Evolutionary conservation across 2,329 filamentous ascomycete genomes (phyloP).

Genomic region (Sphaerostilbella broomeana): DNA sequence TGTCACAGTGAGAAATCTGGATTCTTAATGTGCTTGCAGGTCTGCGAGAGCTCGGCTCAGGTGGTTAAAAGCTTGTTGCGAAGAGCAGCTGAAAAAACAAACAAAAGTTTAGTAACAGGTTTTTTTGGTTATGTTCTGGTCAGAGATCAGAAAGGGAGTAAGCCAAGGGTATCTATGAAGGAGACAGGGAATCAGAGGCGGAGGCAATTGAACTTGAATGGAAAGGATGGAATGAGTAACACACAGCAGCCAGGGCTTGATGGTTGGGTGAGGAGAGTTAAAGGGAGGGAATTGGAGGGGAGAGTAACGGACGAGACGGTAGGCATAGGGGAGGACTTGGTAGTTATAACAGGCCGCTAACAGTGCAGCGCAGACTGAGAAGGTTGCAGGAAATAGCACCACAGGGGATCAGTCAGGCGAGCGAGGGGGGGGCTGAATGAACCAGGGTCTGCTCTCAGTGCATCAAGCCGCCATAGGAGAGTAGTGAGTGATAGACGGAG

Average conservation of each 20-base stretch:
- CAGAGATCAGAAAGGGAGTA: neutral
- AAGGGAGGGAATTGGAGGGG: constrained; percentile 10
- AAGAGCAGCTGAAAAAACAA: constrained; percentile 2
- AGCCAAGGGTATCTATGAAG: neutral
- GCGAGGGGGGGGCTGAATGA: neutral
- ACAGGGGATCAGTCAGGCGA: neutral
- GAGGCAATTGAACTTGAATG: constrained; percentile 5
- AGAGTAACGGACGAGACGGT: constrained; percentile 8
- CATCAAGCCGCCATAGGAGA: neutral
- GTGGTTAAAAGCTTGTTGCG: constrained; percentile 1
- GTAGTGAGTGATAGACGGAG: constrained; percentile 1
- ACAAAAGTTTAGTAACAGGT: constrained; percentile 9
- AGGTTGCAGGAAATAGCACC: no score
- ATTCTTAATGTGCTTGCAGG: no score
- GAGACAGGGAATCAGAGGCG: constrained; percentile 4
- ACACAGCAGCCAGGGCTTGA: constrained; percentile 13
- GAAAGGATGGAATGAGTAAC: constrained; percentile 5
- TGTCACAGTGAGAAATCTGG: no score
- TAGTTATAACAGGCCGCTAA: constrained; percentile 10
- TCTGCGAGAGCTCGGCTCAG: constrained; percentile 1
- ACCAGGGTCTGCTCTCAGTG: neutral
- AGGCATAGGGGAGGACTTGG: constrained; percentile 8
- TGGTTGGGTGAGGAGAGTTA: constrained; percentile 13
- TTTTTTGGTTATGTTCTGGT: neutral
- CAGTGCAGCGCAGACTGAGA: no score